A percentile compares a stretch with the other conserved stretches of the same genome.
Conservation (phyloP, 768 basidiomycete species). For the Auricularia heimuer region DNA sequence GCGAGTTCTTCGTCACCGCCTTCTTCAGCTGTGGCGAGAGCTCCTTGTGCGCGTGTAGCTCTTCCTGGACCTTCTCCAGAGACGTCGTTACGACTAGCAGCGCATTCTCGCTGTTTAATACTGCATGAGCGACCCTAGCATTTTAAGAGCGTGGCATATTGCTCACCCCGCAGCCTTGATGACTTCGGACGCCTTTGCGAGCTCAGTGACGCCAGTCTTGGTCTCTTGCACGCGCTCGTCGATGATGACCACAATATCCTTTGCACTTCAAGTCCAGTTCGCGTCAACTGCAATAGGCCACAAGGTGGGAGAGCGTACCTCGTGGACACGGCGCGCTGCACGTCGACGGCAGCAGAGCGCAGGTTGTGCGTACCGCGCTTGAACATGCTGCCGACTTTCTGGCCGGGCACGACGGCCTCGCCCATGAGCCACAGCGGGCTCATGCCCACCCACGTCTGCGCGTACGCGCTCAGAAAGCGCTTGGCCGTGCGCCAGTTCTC, state of each 20-base stretch:
- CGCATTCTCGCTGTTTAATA: conserved; percentile 9
- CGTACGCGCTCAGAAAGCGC: conserved; percentile 5
- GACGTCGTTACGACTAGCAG: conserved; percentile 13
- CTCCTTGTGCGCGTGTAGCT: conserved; percentile 2
- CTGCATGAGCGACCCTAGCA: too few relatives aligned
- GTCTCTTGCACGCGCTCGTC: conserved; percentile 10
- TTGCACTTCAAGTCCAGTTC: not conserved
- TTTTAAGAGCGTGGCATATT: too few relatives aligned
- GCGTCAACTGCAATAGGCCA: not conserved
- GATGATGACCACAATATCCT: conserved; percentile 11
- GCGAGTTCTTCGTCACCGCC: conserved; percentile 9
- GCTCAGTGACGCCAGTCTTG: conserved; percentile 5
- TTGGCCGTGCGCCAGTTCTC: not conserved
- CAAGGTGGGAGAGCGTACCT: not conserved
- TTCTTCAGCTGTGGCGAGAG: conserved; percentile 2
- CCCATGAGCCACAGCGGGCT: conserved; percentile 13
- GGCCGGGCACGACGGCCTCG: conserved; percentile 10
- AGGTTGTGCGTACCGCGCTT: conserved; percentile 10
- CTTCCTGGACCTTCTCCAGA: conserved; percentile 7
- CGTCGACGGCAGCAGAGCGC: conserved; percentile 10
- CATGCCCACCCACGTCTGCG: conserved; percentile 12
- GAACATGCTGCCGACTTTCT: conserved; percentile 13
- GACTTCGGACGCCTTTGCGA: conserved; percentile 11
- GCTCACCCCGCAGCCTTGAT: conserved; percentile 13
- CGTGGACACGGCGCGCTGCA: conserved; percentile 7